phyloP scores from a whole-genome alignment of 1,139 yeast species.

The Candida sp. region DNA sequence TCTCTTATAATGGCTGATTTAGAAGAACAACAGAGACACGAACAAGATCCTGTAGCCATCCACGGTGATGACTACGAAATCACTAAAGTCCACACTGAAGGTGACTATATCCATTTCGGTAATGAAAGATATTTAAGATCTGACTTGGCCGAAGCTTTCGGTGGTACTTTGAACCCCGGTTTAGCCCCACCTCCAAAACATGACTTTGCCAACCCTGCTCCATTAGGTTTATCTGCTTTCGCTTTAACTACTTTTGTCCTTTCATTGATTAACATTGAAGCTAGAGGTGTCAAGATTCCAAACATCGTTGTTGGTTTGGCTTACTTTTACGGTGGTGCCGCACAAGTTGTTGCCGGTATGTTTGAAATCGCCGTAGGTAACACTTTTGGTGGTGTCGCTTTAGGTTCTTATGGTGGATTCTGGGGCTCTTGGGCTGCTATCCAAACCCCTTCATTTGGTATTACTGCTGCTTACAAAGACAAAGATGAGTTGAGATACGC shows the following conservation, averaged over 20 bases:
- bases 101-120: conserved; percentile 71
- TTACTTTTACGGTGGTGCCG: conserved; percentile 81
- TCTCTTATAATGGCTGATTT: conserved; percentile 14
- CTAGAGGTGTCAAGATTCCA: conserved; percentile 32
- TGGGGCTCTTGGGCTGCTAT: conserved; percentile 86
- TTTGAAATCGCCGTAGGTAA: conserved; percentile 76
- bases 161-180: conserved; percentile 72
- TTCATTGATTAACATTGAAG: conserved; percentile 48
- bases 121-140: conserved; percentile 61
- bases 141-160: conserved; percentile 67
- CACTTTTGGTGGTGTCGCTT: conserved; percentile 89
- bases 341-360: conserved; percentile 73
- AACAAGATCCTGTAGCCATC: conserved; percentile 15
- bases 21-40: conserved; percentile 26
- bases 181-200: conserved; percentile 60
- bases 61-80: conserved; percentile 12
- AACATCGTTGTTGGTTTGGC: conserved; percentile 61
- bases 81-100: conserved; percentile 31
- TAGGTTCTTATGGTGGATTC: conserved; percentile 81
- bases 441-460: conserved; percentile 70
- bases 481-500: conserved; percentile 40
- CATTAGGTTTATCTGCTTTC: conserved; percentile 80
- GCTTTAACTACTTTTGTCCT: conserved; percentile 84
- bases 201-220: conserved; percentile 85
- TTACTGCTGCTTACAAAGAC: conserved; percentile 51